A percentile compares a stretch with the other conserved stretches of the same genome.
Conservation (phyloP, 2,329 filamentous ascomycete genomes). For the Monilinia fructigena region DNA sequence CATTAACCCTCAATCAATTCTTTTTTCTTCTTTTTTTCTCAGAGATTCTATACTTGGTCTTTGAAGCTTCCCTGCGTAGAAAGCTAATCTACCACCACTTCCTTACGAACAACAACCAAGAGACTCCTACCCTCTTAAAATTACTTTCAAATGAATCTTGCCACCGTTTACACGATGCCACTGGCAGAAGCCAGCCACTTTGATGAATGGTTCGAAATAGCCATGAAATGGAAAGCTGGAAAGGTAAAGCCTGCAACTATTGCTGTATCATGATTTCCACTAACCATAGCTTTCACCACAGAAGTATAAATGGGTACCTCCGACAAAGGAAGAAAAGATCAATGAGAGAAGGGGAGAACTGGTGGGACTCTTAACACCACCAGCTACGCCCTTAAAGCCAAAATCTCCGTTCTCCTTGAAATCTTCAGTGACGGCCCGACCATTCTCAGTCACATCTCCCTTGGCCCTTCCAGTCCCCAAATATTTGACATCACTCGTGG, state of each 20-base stretch:
- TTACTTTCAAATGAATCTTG: background rate
- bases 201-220: constrained; percentile 24
- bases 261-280: background rate
- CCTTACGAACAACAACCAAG: background rate
- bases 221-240: constrained; percentile 22
- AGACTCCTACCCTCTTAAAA: background rate
- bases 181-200: constrained; percentile 18
- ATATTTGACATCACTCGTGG: background rate
- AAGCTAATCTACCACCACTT: background rate
- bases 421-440: background rate
- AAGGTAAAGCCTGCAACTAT: constrained; percentile 8
- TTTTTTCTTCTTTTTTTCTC: background rate
- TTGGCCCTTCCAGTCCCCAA: background rate
- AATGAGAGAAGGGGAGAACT: background rate
- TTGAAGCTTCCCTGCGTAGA: background rate
- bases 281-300: background rate
- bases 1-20: background rate
- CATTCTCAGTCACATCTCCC: background rate
- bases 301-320: background rate
- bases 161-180: background rate
- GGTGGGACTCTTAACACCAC: background rate
- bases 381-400: constrained; percentile 7
- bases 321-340: background rate
- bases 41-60: background rate
- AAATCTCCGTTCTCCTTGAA: background rate